Base-by-base conservation (phyloP, 176 grass and related monocot genomes). In the Echinochloa phyllopogon region DNA sequence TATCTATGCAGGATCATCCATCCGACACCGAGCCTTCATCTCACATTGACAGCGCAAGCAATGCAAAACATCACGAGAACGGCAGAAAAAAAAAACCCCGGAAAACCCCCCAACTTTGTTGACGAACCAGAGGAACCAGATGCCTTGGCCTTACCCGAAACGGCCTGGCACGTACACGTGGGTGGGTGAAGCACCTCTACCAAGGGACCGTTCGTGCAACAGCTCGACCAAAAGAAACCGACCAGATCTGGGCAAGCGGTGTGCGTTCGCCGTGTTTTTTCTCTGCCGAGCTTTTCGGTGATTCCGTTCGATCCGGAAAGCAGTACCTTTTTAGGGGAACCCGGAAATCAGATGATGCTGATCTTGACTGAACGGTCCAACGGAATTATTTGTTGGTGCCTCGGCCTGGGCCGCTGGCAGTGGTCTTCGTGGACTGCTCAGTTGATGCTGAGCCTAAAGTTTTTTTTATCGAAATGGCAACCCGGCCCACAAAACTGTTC, bases 181-280 rank as follows among this genome's bases (percentile, higher is more conserved):
- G n/a, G 16, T 37, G 5, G 64, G 17, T 8, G 25, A 23, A 41
- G 33, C 53, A 21, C 37, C 8, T 10, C 74, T 24, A 40, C 21
- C 74, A n/a, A 4, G 20, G 29, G 37, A 13, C 73, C 73, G 17
- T 58, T 37, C 51, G 51, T 76, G 73, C 73, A 20, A 55, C 74
- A 10, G n/a, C 39, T 23, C 74, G 74, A 14, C 10, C 17, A n/a
- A 38, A n/a, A 38, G 51, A 41, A 57, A 14, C 51, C 7, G 36
- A 38, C 51, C 18, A 76, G 40, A 76, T 76, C 36, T 56, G 17
- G 10, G 47, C 70, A 0, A 9, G 8, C 2, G 49, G 14, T 1
- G 68, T 69, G 67, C 68, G 36, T 71, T 60, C 69, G 24, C 80
- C 67, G 5, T 44, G 58, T 53, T 10, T 66, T 51, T 21, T 23